Percentiles rank a stretch among this genome's conserved stretches.
Evolutionary conservation across 228 moss, liverwort and hornwort species (phyloP).

Genomic region (Sphagnum magellanicum): DNA sequence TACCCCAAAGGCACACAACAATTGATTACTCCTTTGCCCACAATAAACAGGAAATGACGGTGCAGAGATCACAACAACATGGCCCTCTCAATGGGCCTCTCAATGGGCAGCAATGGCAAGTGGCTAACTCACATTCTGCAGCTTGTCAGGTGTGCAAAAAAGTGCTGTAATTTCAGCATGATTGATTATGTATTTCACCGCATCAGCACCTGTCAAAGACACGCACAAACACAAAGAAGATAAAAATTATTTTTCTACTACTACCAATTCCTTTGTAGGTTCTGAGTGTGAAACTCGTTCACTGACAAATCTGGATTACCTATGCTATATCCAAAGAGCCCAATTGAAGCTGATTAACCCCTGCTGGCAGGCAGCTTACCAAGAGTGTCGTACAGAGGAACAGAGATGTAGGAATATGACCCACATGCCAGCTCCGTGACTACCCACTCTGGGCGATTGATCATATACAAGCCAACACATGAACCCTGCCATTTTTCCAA

Average conservation of each 20-base stretch:
- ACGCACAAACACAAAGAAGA: too few relatives aligned
- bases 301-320: too few relatives aligned
- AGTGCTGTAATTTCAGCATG: constrained; percentile 74
- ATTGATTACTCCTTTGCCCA: neutral
- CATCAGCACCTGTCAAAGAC: constrained; percentile 58
- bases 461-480: constrained; percentile 76
- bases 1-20: neutral
- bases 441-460: constrained; percentile 91
- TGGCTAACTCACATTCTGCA: constrained; percentile 50
- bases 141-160: constrained; percentile 82
- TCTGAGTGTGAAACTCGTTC: too few relatives aligned
- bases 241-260: too few relatives aligned
- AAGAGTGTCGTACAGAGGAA: constrained; percentile 93
- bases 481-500: constrained; percentile 36
- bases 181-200: constrained; percentile 81
- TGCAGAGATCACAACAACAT: neutral
- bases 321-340: too few relatives aligned
- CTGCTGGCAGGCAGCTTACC: constrained; percentile 25
- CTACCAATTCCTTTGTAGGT: too few relatives aligned
- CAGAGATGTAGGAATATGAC: constrained; percentile 86
- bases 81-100: neutral
- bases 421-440: constrained; percentile 74
- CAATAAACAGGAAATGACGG: too few relatives aligned
- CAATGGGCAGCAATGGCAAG: neutral
- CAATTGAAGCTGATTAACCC: neutral